Conservation (phyloP, 2,329 filamentous ascomycete species). For the Mollisia scopiformis region DNA sequence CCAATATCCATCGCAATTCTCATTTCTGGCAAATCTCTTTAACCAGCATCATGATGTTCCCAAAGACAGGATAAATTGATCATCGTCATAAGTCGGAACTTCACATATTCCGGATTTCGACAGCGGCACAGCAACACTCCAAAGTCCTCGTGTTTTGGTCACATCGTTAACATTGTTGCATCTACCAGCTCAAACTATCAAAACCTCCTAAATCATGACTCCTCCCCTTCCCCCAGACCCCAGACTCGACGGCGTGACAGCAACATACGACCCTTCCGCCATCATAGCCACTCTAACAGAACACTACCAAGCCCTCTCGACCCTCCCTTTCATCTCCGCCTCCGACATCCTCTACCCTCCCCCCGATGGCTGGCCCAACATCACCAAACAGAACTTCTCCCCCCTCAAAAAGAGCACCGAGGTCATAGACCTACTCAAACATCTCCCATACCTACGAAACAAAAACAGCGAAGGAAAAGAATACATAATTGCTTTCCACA, state of each 20-base stretch:
- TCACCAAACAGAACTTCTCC: background rate
- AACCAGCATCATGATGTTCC: too few relatives aligned
- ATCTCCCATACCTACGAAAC: background rate
- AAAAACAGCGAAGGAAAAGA: background rate
- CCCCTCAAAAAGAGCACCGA: background rate
- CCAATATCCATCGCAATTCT: too few relatives aligned
- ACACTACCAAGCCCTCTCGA: background rate
- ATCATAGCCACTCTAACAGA: background rate
- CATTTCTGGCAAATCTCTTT: too few relatives aligned
- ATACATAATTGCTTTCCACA: background rate
- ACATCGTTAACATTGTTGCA: too few relatives aligned
- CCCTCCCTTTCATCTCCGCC: background rate
- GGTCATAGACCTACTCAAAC: background rate
- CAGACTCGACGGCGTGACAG: background rate
- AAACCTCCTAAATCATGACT: too few relatives aligned
- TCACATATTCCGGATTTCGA: too few relatives aligned
- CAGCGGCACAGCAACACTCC: too few relatives aligned
- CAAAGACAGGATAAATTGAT: too few relatives aligned
- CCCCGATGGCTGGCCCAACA: background rate
- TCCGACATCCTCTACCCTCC: slow-evolving; percentile 1
- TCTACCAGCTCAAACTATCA: too few relatives aligned
- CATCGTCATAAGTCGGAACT: too few relatives aligned
- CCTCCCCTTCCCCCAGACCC: background rate
- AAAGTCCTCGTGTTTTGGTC: too few relatives aligned
- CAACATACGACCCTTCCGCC: background rate